Base-by-base conservation (phyloP, 1,284 basidiomycete species). In the Sporisorium graminicola region DNA sequence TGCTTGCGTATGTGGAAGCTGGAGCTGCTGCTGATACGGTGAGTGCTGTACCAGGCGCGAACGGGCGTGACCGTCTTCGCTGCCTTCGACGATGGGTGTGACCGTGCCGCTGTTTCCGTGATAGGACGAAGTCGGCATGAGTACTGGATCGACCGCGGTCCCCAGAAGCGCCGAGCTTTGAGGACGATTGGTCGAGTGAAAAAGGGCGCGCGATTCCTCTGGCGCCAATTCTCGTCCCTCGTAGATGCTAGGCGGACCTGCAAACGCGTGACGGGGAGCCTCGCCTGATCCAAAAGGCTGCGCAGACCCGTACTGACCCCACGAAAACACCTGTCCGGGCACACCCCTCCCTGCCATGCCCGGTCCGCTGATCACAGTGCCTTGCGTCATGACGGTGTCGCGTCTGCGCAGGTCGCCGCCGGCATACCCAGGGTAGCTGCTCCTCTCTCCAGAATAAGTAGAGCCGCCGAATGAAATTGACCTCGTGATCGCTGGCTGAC, bases 311-410 rank as follows among this genome's bases (percentile, higher is more conserved):
- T 71, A 74, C 44, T 77, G 60, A 4, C 76, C 73, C 79, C 78
- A 82, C 14, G 69, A 70, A 46, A 80, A 81, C 9, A 81, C 46
- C 43, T 80, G 79, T 14, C 81, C 81, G 18, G 81, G 79, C 14
- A 81, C 79, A n/a, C 81, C 81, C 12, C 81, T 59, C 7, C 81
- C 81, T 2, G 81, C 81, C 72, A 82, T 74, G 18, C 81, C 81
- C 4, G 80, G 80, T 5, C 81, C 81, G 8, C 78, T 75, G 58
- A 73, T 20, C 18, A 63, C 65, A 2, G 80, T 81, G 24, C 68
- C 65, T 42, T 76, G 73, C 14, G 77, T 82, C 79, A 81, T 77
- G 56, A 82, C 66, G 3, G 81, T 82, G 51, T 82, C 81, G 35
- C 80, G 65, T 37, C 80, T 61, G 22, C 73, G 60, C 27, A 81